Conservation (phyloP, 805 yeast species). For the Kodamaea restingae region DNA sequence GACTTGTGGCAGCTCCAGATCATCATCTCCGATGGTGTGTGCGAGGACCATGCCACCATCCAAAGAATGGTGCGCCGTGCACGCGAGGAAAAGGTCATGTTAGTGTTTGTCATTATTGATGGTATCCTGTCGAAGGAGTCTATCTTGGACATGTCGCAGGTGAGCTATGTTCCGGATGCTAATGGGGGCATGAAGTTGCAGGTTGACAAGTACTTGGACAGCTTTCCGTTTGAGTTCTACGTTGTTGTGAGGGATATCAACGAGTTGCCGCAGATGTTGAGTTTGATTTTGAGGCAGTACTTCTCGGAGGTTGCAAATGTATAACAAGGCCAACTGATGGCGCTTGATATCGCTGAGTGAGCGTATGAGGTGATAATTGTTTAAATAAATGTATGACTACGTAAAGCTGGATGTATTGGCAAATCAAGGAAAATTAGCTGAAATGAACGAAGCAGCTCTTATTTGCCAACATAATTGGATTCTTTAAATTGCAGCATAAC, state of each 20-base stretch:
- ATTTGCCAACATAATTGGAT: no score
- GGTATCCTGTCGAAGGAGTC: constrained; percentile 83
- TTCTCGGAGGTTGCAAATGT: constrained; percentile 57
- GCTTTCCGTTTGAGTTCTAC: constrained; percentile 95
- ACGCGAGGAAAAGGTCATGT: constrained; percentile 86
- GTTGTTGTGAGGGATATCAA: constrained; percentile 86
- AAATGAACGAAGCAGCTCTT: no score
- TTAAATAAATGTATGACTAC: no score
- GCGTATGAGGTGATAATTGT: background rate
- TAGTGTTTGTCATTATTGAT: constrained; percentile 91
- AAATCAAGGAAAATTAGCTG: no score
- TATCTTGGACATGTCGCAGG: constrained; percentile 93
- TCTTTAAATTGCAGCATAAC: no score
- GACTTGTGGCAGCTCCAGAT: constrained; percentile 94
- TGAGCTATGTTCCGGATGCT: constrained; percentile 65
- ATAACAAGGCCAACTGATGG: background rate
- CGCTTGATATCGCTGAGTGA: no score
- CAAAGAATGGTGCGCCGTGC: constrained; percentile 86
- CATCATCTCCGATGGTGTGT: constrained; percentile 92
- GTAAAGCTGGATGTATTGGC: no score
- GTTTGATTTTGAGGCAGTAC: constrained; percentile 86
- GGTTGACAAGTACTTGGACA: constrained; percentile 81
- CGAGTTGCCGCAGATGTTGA: constrained; percentile 88
- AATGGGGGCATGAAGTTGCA: constrained; percentile 68
- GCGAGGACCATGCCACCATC: constrained; percentile 87